Conservation (phyloP, 2,329 filamentous ascomycete genomes). For the Monosporascus sp. region DNA sequence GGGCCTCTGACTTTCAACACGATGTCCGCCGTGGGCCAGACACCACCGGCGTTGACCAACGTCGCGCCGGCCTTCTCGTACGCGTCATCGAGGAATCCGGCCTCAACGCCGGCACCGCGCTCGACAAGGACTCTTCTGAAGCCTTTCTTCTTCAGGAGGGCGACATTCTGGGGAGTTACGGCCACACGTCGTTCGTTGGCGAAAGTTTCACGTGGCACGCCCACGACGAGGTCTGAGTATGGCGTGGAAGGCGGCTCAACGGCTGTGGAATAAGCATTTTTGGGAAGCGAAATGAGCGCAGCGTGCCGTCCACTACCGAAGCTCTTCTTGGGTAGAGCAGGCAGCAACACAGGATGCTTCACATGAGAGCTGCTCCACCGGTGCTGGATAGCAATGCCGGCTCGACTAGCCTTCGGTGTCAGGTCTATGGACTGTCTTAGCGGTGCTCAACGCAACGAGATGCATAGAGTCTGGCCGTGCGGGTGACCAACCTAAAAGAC, state of each 20-base stretch:
- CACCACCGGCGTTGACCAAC: conserved; percentile 60
- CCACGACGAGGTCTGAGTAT: conserved; percentile 69
- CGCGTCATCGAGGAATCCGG: conserved; percentile 71
- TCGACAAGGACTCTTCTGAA: conserved; percentile 74
- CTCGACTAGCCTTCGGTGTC: conserved; percentile 12
- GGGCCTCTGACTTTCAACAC: conserved; percentile 80
- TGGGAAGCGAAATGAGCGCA: conserved; percentile 15
- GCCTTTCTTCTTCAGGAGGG: conserved; percentile 78
- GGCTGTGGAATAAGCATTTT: conserved; percentile 26
- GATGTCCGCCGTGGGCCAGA: conserved; percentile 74
- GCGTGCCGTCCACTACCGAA: conserved; percentile 13
- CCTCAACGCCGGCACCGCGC: conserved; percentile 69
- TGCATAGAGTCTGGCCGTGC: conserved; percentile 5
- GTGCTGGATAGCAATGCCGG: conserved; percentile 14
- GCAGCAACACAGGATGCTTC: conserved; percentile 24
- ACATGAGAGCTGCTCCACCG: conserved; percentile 23
- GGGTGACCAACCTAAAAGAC: conserved; percentile 25
- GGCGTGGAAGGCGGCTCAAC: conserved; percentile 46
- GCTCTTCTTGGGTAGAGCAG: conserved; percentile 18
- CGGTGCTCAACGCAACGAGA: conserved; percentile 17
- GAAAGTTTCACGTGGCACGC: conserved; percentile 74
- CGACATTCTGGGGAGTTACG: conserved; percentile 77
- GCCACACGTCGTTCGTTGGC: conserved; percentile 77
- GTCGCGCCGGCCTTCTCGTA: conserved; percentile 76
- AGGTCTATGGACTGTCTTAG: conserved; percentile 18